These are phyloP conservation scores for Suhomyces tanzawaensis DNA, from an alignment of 805 yeast genomes.

Conservation along the genomic window DNA sequence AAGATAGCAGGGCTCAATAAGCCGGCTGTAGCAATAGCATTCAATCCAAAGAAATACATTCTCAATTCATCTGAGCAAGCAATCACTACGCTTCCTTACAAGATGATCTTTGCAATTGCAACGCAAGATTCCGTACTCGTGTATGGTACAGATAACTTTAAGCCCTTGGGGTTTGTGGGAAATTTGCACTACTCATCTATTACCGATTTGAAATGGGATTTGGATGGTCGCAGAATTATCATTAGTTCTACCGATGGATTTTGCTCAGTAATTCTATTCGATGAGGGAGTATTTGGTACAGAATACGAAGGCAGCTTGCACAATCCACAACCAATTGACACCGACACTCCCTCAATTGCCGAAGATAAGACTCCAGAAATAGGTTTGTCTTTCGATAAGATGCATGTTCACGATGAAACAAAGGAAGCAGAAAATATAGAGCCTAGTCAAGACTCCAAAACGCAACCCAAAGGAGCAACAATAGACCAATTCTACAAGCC, in stretches of 20 bases:
- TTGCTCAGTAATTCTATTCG: slow-evolving; percentile 65
- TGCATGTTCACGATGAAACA: too few relatives aligned
- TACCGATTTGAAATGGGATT: slow-evolving; percentile 85
- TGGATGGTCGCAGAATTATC: slow-evolving; percentile 67
- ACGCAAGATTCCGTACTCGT: slow-evolving; percentile 81
- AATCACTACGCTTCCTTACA: slow-evolving; percentile 63
- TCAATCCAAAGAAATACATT: slow-evolving; percentile 65
- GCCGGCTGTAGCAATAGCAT: slow-evolving; percentile 81
- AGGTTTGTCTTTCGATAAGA: too few relatives aligned
- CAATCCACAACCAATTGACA: too few relatives aligned
- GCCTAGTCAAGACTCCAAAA: too few relatives aligned
- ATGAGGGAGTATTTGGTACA: slow-evolving; percentile 55
- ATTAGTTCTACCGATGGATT: slow-evolving; percentile 91
- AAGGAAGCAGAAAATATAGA: too few relatives aligned
- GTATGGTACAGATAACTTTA: slow-evolving; percentile 70
- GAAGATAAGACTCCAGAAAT: too few relatives aligned
- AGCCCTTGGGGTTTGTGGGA: slow-evolving; percentile 71
- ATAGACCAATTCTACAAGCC: slow-evolving; percentile 10
- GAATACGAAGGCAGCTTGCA: too few relatives aligned
- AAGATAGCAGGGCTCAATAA: slow-evolving; percentile 75
- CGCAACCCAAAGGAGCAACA: slow-evolving; percentile 6
- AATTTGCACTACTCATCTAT: slow-evolving; percentile 86
- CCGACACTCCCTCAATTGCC: too few relatives aligned
- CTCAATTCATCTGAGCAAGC: slow-evolving; percentile 7
- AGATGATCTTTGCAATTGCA: slow-evolving; percentile 88